Percentiles rank a stretch among this genome's conserved stretches.
Evolutionary conservation across 108 stramenopile genomes (phyloP).

Genomic region (Fragilariopsis cylindrus): DNA sequence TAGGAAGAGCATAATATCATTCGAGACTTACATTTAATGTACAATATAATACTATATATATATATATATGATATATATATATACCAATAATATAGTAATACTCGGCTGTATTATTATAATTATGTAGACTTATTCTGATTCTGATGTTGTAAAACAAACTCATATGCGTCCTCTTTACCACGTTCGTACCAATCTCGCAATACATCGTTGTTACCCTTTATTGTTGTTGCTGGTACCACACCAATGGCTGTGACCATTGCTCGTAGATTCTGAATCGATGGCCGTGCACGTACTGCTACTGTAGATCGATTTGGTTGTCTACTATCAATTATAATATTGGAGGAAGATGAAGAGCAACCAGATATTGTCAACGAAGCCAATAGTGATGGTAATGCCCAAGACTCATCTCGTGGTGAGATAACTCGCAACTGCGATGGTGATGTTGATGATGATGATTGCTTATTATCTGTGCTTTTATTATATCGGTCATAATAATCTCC

Average conservation of each 20-base stretch:
- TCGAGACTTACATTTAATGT: no score
- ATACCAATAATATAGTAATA: no score
- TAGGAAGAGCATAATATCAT: no score
- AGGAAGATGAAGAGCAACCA: background rate
- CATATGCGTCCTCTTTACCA: conserved; percentile 45
- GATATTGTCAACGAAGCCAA: conserved; percentile 36
- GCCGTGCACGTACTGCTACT: conserved; percentile 12
- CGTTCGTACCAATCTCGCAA: conserved; percentile 53
- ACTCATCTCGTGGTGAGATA: conserved; percentile 49
- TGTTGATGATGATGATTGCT: background rate
- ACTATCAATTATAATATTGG: conserved; percentile 29
- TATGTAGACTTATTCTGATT: no score
- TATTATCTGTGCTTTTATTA: background rate
- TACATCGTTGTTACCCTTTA: background rate
- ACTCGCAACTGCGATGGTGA: background rate
- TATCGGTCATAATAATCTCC: conserved; percentile 15
- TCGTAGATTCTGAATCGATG: conserved; percentile 52
- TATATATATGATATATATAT: no score
- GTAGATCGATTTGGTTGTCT: background rate
- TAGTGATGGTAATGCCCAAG: conserved; percentile 32
- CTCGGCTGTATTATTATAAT: no score
- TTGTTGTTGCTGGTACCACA: conserved; percentile 22
- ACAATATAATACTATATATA: no score
- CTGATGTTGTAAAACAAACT: background rate
- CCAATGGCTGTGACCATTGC: conserved; percentile 47